Evolutionary conservation across 2,329 filamentous ascomycete species (phyloP), one percentile per base, ranked within the genome.

Genomic region (Dothideomycetes sp.): DNA sequence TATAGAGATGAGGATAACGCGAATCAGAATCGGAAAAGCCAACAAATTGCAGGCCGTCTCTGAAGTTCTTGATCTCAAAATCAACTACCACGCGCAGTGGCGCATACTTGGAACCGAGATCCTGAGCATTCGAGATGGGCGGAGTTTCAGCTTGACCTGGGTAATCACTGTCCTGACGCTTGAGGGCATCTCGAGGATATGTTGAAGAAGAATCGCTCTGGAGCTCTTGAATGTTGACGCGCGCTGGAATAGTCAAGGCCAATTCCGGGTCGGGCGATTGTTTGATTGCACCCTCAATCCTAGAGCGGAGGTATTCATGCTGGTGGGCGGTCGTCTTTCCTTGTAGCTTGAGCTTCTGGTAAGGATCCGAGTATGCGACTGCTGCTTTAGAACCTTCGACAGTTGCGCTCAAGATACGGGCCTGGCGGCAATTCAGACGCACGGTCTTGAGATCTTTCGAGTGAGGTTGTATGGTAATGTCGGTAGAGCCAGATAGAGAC

Each of bases 21-120:
- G 71, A 70, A 57, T 95, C 89, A 36, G 80, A 76, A 43, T 80
- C 78, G 31, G 86, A 79, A 25, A 91, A 74, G 4, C 91, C 88
- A 12, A 93, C 84, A 62, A 95, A 98, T 46, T 95, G 88, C 44
- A 96, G 62, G 16, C 86, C 89, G 58, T 98, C 91, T 32, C 85
- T 74, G 36, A 88, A 80, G 51, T 77, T 76, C 36, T 76, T 77
- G 23, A 85, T 76, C 16, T 71, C 68, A 55, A 94, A 98, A 23
- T 91, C 84, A 43, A 95, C 82, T 33, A 73, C 71, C 31, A 85
- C 57, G 33, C 67, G 73, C 34, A 84, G 55, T n/a, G 76, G 70
- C 39, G 73, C 71, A 54, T 76, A 83, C 44, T 64, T 49, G 35
- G 59, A 46, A n/a, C 46, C 47, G 13, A 51, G 49, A 19, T 53